phyloP scores from a whole-genome alignment of 208 protist species.

The Trypanosomatidae sp. region DNA sequence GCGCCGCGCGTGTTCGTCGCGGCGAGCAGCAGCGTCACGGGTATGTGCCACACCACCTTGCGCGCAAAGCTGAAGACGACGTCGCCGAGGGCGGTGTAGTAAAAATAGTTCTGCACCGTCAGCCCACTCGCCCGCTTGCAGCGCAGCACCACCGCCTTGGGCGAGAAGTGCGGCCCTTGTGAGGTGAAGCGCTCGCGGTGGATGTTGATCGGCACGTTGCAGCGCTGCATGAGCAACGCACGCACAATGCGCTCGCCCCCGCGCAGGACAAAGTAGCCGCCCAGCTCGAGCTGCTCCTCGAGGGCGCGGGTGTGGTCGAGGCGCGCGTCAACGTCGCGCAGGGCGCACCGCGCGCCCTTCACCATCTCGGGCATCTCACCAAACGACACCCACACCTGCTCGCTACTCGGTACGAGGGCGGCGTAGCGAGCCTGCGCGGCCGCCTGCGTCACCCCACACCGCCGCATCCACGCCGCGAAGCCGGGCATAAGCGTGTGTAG shows the following conservation, averaged over 20 bases:
- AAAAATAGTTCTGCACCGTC: conserved; percentile 92
- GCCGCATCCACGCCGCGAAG: conserved; percentile 54
- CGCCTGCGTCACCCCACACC: conserved; percentile 22
- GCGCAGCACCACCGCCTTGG: conserved; percentile 91
- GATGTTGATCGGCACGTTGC: conserved; percentile 94
- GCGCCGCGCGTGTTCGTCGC: conserved; percentile 40
- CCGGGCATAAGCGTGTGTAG: conserved; percentile 47
- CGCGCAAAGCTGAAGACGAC: conserved; percentile 80
- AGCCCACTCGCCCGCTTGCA: conserved; percentile 91
- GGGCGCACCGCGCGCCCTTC: conserved; percentile 51
- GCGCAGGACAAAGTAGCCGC: conserved; percentile 98
- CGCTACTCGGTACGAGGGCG: conserved; percentile 61
- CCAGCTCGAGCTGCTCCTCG: conserved; percentile 95
- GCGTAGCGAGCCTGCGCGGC: conserved; percentile 32
- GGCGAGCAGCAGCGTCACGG: conserved; percentile 55
- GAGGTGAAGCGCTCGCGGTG: conserved; percentile 77
- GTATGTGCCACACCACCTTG: conserved; percentile 80
- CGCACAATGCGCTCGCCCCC: conserved; percentile 97
- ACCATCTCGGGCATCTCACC: conserved; percentile 83
- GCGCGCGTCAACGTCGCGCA: conserved; percentile 45
- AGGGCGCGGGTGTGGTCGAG: conserved; percentile 62
- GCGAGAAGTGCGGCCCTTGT: conserved; percentile 90
- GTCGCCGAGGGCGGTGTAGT: conserved; percentile 91
- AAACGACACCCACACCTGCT: conserved; percentile 65
- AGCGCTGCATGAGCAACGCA: conserved; percentile 90